A percentile compares a stretch with the other conserved stretches of the same genome.
These are phyloP conservation scores for Stachybotrys echinatus DNA, from an alignment of 2,329 filamentous ascomycete genomes.

Conservation along the genomic window DNA sequence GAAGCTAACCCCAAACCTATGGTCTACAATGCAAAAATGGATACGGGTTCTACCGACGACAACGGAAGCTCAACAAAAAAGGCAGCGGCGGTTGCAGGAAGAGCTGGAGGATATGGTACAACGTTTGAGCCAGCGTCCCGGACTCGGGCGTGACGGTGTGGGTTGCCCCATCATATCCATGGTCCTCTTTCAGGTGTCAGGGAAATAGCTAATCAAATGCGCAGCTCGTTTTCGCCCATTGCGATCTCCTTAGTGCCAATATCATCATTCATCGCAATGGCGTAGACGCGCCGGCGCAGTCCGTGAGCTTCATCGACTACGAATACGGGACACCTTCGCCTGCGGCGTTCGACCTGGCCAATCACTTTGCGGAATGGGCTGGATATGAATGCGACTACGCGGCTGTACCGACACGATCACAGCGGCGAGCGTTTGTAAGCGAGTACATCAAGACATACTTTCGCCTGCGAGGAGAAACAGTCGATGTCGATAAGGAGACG, in stretches of 20 bases:
- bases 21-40: slow-evolving; percentile 97
- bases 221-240: slow-evolving; percentile 87
- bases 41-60: slow-evolving; percentile 74
- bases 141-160: slow-evolving; percentile 71
- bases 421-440: slow-evolving; percentile 74
- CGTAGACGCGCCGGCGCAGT: slow-evolving; percentile 23
- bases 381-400: slow-evolving; percentile 92
- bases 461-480: slow-evolving; percentile 35
- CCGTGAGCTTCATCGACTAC: slow-evolving; percentile 86
- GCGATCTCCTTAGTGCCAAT: slow-evolving; percentile 93
- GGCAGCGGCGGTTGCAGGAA: slow-evolving; percentile 63
- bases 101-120: slow-evolving; percentile 68
- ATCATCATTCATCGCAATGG: slow-evolving; percentile 67
- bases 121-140: slow-evolving; percentile 70
- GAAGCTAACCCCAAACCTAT: slow-evolving; percentile 78
- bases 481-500: slow-evolving; percentile 57
- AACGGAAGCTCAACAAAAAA: slow-evolving; percentile 62
- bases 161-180: slow-evolving; percentile 20
- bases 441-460: slow-evolving; percentile 79
- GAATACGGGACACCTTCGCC: slow-evolving; percentile 95
- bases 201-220: not conserved
- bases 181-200: not conserved
- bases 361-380: slow-evolving; percentile 98
- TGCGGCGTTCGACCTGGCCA: slow-evolving; percentile 92
- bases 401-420: slow-evolving; percentile 70